phyloP scores from a whole-genome alignment of 2,329 filamentous ascomycete species.

The Exophiala sideris region DNA sequence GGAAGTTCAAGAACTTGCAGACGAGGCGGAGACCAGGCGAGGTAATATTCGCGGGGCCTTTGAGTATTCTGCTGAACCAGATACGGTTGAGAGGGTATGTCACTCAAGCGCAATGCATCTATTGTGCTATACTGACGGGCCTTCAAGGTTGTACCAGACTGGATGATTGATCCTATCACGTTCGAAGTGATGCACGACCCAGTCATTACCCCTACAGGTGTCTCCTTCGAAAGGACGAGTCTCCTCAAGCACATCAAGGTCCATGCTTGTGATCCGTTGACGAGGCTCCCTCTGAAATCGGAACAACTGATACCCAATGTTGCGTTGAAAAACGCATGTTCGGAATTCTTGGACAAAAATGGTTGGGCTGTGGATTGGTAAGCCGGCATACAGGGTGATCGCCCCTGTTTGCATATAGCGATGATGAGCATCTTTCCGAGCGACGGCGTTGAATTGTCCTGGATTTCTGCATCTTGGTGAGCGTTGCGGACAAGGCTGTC shows the following conservation, averaged over 20 bases:
- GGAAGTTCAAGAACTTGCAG: conserved; percentile 56
- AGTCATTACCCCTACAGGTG: conserved; percentile 66
- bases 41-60: conserved; percentile 45
- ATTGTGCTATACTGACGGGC: conserved; percentile 1
- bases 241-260: conserved; percentile 82
- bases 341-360: conserved; percentile 79
- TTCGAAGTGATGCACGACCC: conserved; percentile 53
- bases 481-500: not conserved
- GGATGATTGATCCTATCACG: conserved; percentile 48
- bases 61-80: conserved; percentile 39
- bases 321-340: conserved; percentile 74
- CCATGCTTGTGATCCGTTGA: conserved; percentile 74
- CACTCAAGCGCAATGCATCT: too few species aligned
- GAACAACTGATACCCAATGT: conserved; percentile 78
- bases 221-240: conserved; percentile 82
- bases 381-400: conserved; percentile 3
- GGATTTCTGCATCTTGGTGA: not conserved
- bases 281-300: conserved; percentile 66
- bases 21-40: conserved; percentile 47
- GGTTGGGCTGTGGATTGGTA: conserved; percentile 93
- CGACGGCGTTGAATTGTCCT: not conserved
- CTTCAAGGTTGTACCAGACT: conserved; percentile 45
- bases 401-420: not conserved
- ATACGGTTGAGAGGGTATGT: conserved; percentile 42
- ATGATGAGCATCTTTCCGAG: not conserved